Evolutionary conservation across 2,329 filamentous ascomycete genomes (phyloP).

Genomic region (Monilinia fructicola): DNA sequence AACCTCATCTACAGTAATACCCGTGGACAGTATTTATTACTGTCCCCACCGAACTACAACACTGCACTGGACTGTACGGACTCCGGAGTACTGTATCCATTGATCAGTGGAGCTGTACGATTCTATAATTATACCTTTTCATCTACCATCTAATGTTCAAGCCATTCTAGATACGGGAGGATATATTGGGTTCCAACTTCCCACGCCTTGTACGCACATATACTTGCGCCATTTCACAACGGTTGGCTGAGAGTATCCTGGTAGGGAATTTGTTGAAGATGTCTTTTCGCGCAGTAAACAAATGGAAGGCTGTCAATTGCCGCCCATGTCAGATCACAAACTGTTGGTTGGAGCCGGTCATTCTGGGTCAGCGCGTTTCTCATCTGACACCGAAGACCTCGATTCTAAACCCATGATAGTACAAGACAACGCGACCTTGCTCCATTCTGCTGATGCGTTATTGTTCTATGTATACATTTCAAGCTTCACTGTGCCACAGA

Average conservation of each 20-base stretch:
- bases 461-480: not conserved
- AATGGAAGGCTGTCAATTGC: not conserved
- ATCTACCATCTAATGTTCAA: not conserved
- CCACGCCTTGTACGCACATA: not conserved
- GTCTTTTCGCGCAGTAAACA: not conserved
- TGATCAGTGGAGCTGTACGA: not conserved
- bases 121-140: not conserved
- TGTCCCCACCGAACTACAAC: not conserved
- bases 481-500: not conserved
- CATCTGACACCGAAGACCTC: not conserved
- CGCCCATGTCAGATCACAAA: not conserved
- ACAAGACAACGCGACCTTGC: not conserved
- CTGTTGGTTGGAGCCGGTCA: not conserved
- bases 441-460: not conserved
- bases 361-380: slow-evolving; percentile 2
- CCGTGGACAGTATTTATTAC: no score
- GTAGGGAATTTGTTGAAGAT: not conserved
- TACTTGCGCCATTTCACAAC: not conserved
- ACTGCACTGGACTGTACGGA: no score
- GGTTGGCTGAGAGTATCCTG: slow-evolving; percentile 7
- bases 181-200: not conserved
- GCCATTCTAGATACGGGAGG: not conserved
- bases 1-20: slow-evolving; percentile 9
- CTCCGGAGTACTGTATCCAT: no score
- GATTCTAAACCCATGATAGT: not conserved